A percentile compares a stretch with the other conserved stretches of the same genome.
These are phyloP conservation scores for Oryza coarctata DNA, from an alignment of 176 grass and related monocot species.

Conservation along the genomic window DNA sequence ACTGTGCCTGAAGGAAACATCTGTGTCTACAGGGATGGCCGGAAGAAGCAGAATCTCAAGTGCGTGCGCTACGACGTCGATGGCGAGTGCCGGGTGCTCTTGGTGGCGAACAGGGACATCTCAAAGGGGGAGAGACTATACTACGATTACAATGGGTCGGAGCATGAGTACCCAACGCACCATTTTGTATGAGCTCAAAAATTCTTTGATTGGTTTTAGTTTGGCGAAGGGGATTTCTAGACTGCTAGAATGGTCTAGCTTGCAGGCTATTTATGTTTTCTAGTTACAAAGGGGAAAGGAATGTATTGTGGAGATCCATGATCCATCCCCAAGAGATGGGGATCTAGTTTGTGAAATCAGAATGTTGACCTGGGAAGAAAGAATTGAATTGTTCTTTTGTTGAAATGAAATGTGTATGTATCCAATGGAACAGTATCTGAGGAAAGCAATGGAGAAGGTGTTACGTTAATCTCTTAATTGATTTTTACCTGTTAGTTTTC, in stretches of 20 bases:
- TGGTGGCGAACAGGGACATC: constrained; percentile 84
- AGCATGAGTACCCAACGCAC: constrained; percentile 95
- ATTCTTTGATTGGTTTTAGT: not conserved
- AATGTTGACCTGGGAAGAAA: not conserved
- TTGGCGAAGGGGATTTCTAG: not conserved
- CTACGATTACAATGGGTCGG: constrained; percentile 88
- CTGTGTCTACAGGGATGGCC: constrained; percentile 57
- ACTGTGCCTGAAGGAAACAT: not conserved
- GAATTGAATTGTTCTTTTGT: not conserved
- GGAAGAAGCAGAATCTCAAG: constrained; percentile 98
- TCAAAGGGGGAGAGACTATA: constrained; percentile 87
- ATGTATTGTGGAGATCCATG: not conserved
- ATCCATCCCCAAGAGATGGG: not conserved
- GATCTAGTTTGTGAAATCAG: constrained; percentile 3
- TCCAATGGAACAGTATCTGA: not conserved
- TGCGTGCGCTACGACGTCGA: constrained; percentile 68
- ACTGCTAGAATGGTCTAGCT: not conserved
- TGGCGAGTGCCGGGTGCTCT: constrained; percentile 73
- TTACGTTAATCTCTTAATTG: not conserved
- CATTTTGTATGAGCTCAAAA: constrained; percentile 74
- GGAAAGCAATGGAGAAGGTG: not conserved
- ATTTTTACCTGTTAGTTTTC: not conserved
- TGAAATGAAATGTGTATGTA: not conserved
- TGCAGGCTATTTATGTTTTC: constrained; percentile 10
- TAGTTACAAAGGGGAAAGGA: not conserved